Evolutionary conservation across 768 basidiomycete species (phyloP), one percentile per base, ranked within the genome.

Genomic region (Pholiota molesta): DNA sequence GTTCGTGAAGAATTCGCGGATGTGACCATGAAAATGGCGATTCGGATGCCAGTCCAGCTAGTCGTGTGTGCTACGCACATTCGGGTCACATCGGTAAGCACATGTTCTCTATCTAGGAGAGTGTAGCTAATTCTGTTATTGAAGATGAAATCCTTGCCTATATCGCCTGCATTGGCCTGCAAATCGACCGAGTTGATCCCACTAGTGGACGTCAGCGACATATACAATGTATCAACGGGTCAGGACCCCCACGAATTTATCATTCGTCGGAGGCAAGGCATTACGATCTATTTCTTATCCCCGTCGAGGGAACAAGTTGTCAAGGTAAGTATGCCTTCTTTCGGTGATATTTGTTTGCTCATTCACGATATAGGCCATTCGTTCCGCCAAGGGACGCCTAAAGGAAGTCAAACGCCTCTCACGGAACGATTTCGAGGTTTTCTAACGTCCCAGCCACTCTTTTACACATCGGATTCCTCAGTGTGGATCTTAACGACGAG

Each of bases 361-460:
- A 53, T 51, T 66, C 9, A 69, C 6, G 31, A 51, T 40, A 17
- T 44, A 95, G 93, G 75, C 84, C 3, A 88, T 95, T 62, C 84
- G 92, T 39, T 78, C 81, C n/a, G 88, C 92, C 1, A 95, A 95
- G 71, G 86, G 85, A 21, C 83, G 83, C 26, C 77, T 91, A 68
- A 87, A 85, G 62, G 85, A 87, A 44, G 78, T 75, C 83, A 82
- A 37, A 71, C 77, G 29, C 73, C 82, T 1, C 75, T 84, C 7
- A 74, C 83, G 4, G 91, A 91, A 62, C 81, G 92, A 9, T 87
- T 89, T 86, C 90, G 7, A 82, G 91, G 57, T 88, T 93, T 62
- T 91, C 89, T 2, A 95, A 95, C 68, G 88, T 95, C 19, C 89
- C 92, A 7, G 91, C 94, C 0, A 90, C 92, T 0, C 75, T 97